Percentiles rank a stretch among this genome's conserved stretches.
These are phyloP conservation scores for Albizia julibrissin DNA, from an alignment of 306 rosid species.

Conservation along the genomic window DNA sequence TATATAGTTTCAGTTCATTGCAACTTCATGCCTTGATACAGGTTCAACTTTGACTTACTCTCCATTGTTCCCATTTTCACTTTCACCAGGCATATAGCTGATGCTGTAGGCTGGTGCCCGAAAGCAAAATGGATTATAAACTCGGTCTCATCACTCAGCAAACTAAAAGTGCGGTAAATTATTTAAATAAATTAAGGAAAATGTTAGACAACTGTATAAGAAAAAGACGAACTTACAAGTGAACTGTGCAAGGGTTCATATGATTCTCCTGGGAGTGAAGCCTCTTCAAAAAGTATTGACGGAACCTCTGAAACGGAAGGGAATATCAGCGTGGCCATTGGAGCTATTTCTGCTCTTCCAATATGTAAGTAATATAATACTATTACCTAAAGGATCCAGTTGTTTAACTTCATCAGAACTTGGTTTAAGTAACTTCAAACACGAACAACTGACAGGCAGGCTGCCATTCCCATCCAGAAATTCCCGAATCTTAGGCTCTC, in stretches of 20 bases:
- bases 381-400: slow-evolving; percentile 65
- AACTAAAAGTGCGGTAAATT: slow-evolving; percentile 19
- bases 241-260: slow-evolving; percentile 36
- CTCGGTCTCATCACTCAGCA: slow-evolving; percentile 13
- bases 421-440: slow-evolving; percentile 46
- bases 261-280: slow-evolving; percentile 51
- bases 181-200: not conserved
- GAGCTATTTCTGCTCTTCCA: slow-evolving; percentile 8
- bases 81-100: slow-evolving; percentile 2
- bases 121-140: slow-evolving; percentile 2
- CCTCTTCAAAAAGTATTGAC: slow-evolving; percentile 59
- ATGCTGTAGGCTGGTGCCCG: not conserved
- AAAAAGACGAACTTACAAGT: slow-evolving; percentile 49
- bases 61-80: not conserved
- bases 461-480: slow-evolving; percentile 46
- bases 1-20: slow-evolving; percentile 13
- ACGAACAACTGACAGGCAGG: slow-evolving; percentile 43
- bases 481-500: slow-evolving; percentile 42
- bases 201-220: slow-evolving; percentile 2
- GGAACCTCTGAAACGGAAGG: slow-evolving; percentile 49
- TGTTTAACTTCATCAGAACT: slow-evolving; percentile 45
- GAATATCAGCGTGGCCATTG: slow-evolving; percentile 23
- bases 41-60: not conserved
- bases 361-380: slow-evolving; percentile 16
- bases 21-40: slow-evolving; percentile 20